Evolutionary conservation across 495 filamentous ascomycete species (phyloP), one percentile per base, ranked within the genome.

Genomic region (Penicillium bovifimosum): DNA sequence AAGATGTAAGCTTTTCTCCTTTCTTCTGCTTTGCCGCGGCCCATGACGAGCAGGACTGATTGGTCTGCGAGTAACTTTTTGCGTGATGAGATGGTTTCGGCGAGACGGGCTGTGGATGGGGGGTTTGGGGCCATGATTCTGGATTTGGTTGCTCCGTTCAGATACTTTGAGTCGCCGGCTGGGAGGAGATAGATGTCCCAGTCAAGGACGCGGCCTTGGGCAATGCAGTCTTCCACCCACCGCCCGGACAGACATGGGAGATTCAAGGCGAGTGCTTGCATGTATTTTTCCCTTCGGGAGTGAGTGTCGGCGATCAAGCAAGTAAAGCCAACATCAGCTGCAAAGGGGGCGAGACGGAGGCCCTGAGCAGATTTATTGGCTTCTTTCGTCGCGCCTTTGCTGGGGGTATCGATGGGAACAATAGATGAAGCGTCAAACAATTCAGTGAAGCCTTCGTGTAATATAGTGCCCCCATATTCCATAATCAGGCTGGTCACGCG

Each of bases 241-340:
- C 83, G 81, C 0, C 77, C 77, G 5, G 86, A 82, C 6, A 98
- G 76, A 56, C 90, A 95, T 0, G 95, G 95, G 1, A 98, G 65
- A 5, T 89, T 88, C 4, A 98, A 79, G 7, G 95, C 91, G 10
- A 98, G 82, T 0, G 93, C 93, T 65, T 97, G 92, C 78, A 98
- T 86, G 68, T 93, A 96, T 56, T 98, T 98, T 32, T 84, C 81
- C 49, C 87, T 86, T n/a, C 93, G 84, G 10, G 86, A 95, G 66
- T 96, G 85, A 26, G 80, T 80, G 65, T 96, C 87, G 0, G 93
- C 85, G 53, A 98, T 90, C 14, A 97, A 71, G 18, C 86, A 89
- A 1, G 84, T 79, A 66, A 98, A 97, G 5, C 90, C 88, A 0
- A 86, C 69, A 9, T 74, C 63, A 14, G 74, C 65, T 26, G 82